Evolutionary conservation across 2,329 filamentous ascomycete species (phyloP), one percentile per base, ranked within the genome.

Genomic region (Fusarium buxicola): DNA sequence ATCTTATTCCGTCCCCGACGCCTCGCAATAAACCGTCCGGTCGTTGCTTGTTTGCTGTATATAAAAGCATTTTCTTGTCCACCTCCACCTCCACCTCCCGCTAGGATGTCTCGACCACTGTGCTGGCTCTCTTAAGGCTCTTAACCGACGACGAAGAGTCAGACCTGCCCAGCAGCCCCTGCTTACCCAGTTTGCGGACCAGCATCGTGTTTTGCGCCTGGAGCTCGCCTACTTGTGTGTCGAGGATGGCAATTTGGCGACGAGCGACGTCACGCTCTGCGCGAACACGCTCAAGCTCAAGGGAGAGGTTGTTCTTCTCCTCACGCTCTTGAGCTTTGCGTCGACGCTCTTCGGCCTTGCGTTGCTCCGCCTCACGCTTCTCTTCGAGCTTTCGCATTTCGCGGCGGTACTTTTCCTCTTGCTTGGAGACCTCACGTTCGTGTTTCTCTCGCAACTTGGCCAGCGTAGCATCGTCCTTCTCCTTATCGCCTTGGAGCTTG

Each of bases 381-480:
- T 86, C 83, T 62, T 91, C 86, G 3, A 91, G 76, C 74, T 88
- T 89, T 60, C 78, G 78, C 40, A 90, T 77, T 69, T 92, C 89
- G 11, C 82, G 82, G 61, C 84, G 82, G 66, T 89, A 88, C 65
- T 88, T 89, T 30, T 87, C 87, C 65, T 89, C 85, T 48, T 89
- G 85, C 71, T 89, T 91, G 38, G 85, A 84, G 0, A 88, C 73
- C 63, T 90, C 87, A 43, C 79, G 81, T 40, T 86, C 83, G 72
- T 91, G 86, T 69, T 85, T 88, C 70, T 89, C 86, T 27, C 84
- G 82, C 8, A 87, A 80, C 72, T 87, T 89, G 27, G 82, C 80
- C 6, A 86, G 61, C 2, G 80, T 78, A 2, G 78, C 74, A 45
- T 78, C 79, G 40, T 89, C 84, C 53, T 83, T 78, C 45, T 79